phyloP scores from a whole-genome alignment of 768 basidiomycete genomes.

The Russula earlei region DNA sequence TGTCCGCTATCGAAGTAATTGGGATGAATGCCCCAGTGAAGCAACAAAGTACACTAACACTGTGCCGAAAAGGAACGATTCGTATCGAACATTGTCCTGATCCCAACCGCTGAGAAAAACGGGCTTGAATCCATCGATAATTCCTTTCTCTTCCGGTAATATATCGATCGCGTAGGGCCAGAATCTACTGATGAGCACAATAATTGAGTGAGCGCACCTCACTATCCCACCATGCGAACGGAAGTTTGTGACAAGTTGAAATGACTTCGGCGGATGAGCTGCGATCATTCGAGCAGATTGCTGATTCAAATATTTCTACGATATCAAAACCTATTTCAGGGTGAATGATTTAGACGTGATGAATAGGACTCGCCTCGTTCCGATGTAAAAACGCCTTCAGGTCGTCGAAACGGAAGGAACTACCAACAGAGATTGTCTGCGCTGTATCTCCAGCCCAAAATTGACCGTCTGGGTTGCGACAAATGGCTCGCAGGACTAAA shows the following conservation, averaged over 20 bases:
- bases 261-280: constrained; percentile 19
- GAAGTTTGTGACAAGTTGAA: constrained; percentile 29
- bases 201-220: constrained; percentile 26
- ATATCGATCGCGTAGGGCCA: constrained; percentile 28
- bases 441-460: constrained; percentile 79
- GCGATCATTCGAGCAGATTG: not conserved
- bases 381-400: constrained; percentile 55
- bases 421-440: constrained; percentile 64
- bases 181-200: constrained; percentile 25
- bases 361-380: constrained; percentile 37
- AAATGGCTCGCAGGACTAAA: constrained; percentile 51
- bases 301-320: constrained; percentile 1
- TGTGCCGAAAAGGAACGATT: constrained; percentile 28
- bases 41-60: constrained; percentile 18
- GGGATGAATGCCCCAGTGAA: not conserved
- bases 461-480: constrained; percentile 53
- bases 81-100: constrained; percentile 24
- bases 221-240: constrained; percentile 31
- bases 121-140: constrained; percentile 26
- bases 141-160: constrained; percentile 25
- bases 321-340: not conserved
- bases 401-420: constrained; percentile 61
- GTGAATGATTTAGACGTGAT: not conserved
- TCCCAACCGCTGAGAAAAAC: constrained; percentile 26
- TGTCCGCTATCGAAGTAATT: constrained; percentile 5